A percentile compares a stretch with the other conserved stretches of the same genome.
phyloP scores from a whole-genome alignment of 371 early-diverging fungal species.

The Mucor indicus region DNA sequence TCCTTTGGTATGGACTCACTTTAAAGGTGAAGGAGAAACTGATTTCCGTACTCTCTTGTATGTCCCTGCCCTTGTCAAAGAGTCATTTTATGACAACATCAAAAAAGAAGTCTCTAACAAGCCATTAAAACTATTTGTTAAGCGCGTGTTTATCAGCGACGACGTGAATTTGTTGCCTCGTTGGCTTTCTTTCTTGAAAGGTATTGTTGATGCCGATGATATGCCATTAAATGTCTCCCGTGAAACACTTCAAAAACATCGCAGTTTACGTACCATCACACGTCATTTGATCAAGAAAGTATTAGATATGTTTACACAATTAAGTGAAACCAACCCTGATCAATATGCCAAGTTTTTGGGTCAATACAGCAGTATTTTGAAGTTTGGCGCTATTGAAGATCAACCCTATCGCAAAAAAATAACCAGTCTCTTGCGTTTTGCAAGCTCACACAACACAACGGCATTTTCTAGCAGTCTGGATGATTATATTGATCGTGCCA shows the following conservation, averaged over 20 bases:
- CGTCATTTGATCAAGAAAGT: slow-evolving; percentile 86
- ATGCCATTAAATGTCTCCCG: slow-evolving; percentile 95
- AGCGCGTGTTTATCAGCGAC: slow-evolving; percentile 95
- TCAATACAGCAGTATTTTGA: slow-evolving; percentile 71
- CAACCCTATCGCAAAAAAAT: slow-evolving; percentile 69
- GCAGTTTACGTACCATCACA: slow-evolving; percentile 74
- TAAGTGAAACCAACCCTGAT: slow-evolving; percentile 70
- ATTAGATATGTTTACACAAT: slow-evolving; percentile 75
- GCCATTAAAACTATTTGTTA: slow-evolving; percentile 89
- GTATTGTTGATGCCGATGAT: slow-evolving; percentile 91
- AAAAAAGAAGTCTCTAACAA: slow-evolving; percentile 65
- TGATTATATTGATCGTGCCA: slow-evolving; percentile 86
- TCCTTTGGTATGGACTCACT: slow-evolving; percentile 73
- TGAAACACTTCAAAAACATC: slow-evolving; percentile 90
- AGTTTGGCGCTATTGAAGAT: slow-evolving; percentile 86
- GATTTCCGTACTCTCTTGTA: slow-evolving; percentile 86
- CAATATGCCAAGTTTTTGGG: slow-evolving; percentile 75
- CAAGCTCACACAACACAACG: slow-evolving; percentile 59
- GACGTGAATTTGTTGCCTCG: slow-evolving; percentile 78
- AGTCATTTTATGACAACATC: slow-evolving; percentile 63
- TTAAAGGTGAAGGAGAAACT: slow-evolving; percentile 86
- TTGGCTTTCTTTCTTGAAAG: slow-evolving; percentile 74
- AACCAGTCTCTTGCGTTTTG: slow-evolving; percentile 77
- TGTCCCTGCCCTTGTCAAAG: slow-evolving; percentile 72
- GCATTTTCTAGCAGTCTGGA: slow-evolving; percentile 68